A percentile compares a stretch with the other conserved stretches of the same genome.
These are phyloP conservation scores for Diutina pseudorugosa DNA, from an alignment of 1,139 yeast species.

Conservation along the genomic window DNA sequence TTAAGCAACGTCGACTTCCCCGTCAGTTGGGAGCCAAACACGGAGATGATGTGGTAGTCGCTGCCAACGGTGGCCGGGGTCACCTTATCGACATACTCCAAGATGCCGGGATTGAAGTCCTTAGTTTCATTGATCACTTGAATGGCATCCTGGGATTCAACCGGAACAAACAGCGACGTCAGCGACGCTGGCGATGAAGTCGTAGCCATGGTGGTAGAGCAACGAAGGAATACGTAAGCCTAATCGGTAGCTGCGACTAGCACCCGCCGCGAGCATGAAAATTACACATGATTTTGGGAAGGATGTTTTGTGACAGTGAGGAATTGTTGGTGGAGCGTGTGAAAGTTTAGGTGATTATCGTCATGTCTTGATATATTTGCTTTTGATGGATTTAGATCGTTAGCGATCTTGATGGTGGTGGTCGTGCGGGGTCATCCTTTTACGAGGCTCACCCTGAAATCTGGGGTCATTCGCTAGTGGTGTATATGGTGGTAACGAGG, in stretches of 20 bases:
- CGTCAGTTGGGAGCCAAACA: slow-evolving; percentile 93
- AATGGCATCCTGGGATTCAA: slow-evolving; percentile 35
- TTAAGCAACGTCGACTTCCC: slow-evolving; percentile 91
- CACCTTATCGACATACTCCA: slow-evolving; percentile 25
- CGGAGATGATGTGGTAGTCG: slow-evolving; percentile 82
- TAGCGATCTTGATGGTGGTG: neutral
- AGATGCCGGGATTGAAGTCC: slow-evolving; percentile 35
- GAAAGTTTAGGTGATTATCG: too few relatives aligned
- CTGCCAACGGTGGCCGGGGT: slow-evolving; percentile 33
- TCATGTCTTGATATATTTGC: too few relatives aligned
- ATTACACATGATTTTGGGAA: neutral
- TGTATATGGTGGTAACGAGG: neutral
- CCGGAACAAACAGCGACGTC: slow-evolving; percentile 31
- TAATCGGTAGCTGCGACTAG: neutral
- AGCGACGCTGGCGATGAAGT: slow-evolving; percentile 9
- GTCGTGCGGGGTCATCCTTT: neutral
- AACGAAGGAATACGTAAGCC: neutral
- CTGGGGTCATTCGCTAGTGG: neutral
- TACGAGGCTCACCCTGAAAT: neutral
- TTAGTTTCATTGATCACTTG: slow-evolving; percentile 78
- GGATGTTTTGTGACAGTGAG: too few relatives aligned
- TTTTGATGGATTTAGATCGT: neutral
- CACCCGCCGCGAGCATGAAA: neutral
- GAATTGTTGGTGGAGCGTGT: too few relatives aligned
- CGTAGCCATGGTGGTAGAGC: neutral